Evolutionary conservation across 176 grass and related monocot species (phyloP), one percentile per base, ranked within the genome.

Genomic region (Stipa capillata): DNA sequence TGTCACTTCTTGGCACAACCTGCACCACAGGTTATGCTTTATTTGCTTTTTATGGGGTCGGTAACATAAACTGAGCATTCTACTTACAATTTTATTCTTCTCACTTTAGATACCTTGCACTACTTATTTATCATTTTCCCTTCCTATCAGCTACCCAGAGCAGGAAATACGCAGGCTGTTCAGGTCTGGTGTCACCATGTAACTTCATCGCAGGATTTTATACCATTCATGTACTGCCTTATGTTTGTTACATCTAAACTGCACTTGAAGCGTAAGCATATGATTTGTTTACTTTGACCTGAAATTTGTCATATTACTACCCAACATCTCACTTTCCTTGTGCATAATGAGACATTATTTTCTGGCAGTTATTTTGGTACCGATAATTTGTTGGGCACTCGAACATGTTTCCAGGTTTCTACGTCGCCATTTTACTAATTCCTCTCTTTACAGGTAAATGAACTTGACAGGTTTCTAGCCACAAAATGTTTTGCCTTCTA

Each of bases 171-270:
- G 60, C 77, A 83, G 49, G 86, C 65, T 10, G 66, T 93, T 82
- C 92, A 91, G 77, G 20, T 59, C 35, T 99, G 91, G 91, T 86
- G 72, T 82, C 86, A 99, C 56, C 82, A 25, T 80, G 71, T 96
- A 59, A 79, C 93, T 74, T 85, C 87, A 81, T 89, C 88, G 15
- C 95, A 99, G 84, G 97, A 99, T 86, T 95, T 99, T 65, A 51
- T 99, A 82, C 92, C 85, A 56, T 84, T 99, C 79, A 85, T 99
- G 76, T 99, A 93, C 78, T 96, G 92, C 80, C 86, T 96, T 79
- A 89, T 84, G 74, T 91, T 99, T 83, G 73, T 91, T 87, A 88
- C 90, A 36, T 91, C 90, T 82, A 91, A 93, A 77, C 71, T 93
- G n/a, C 97, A 84, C 39, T 89, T 95, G 78, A 99, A 99, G 51